phyloP scores from a whole-genome alignment of 2,329 filamentous ascomycete genomes.

The Pestalotiopsis sp. region DNA sequence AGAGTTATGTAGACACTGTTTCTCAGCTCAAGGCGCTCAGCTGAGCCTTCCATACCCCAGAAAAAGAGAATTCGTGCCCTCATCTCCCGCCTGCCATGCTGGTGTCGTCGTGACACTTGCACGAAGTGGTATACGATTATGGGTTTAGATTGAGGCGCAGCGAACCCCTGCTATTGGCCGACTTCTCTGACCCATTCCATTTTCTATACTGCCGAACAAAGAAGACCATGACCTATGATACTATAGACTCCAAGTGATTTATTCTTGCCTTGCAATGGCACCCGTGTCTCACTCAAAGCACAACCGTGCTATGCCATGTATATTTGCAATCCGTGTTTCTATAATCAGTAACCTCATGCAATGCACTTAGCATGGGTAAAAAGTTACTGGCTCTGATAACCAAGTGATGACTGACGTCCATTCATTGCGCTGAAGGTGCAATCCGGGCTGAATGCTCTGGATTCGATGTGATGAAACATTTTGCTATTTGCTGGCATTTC shows the following conservation, averaged over 20 bases:
- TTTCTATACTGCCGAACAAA: background rate
- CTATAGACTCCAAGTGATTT: too few species aligned
- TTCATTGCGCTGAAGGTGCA: constrained; percentile 15
- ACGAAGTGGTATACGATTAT: background rate
- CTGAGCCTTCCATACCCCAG: background rate
- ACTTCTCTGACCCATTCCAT: background rate
- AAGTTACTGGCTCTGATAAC: too few species aligned
- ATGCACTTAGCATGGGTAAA: too few species aligned
- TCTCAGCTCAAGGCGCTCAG: background rate
- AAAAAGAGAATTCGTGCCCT: background rate
- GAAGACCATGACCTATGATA: too few species aligned
- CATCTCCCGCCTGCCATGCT: background rate
- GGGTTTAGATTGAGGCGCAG: background rate
- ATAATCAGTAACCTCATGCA: too few species aligned
- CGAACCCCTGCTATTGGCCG: background rate
- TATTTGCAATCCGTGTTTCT: too few species aligned
- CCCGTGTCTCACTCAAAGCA: too few species aligned
- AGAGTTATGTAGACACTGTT: background rate
- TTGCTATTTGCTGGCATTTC: constrained; percentile 17
- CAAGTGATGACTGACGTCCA: too few species aligned
- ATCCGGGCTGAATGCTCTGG: background rate
- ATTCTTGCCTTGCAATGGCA: too few species aligned
- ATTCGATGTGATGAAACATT: too few species aligned
- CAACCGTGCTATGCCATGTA: too few species aligned
- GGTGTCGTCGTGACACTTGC: background rate